Base-by-base conservation (phyloP, 495 filamentous ascomycete genomes). In the Durotheca rogersii region DNA sequence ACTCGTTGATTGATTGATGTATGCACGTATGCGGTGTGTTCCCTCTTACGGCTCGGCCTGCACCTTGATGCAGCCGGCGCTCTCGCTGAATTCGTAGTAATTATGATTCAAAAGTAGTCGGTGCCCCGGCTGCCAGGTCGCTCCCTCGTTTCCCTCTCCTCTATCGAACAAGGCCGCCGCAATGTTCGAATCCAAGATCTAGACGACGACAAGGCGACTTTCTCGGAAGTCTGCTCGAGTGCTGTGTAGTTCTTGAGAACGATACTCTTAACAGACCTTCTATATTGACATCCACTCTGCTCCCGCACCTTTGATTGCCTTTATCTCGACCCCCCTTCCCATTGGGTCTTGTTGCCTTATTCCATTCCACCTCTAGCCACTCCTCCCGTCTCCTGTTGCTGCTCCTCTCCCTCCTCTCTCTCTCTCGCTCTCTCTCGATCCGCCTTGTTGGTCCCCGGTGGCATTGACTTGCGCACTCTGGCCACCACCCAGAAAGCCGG, bases 181-280 rank as follows among this genome's bases (percentile, higher is more conserved):
- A 58, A 75, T 75, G 72, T 64, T 72, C 67, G 67, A 71, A 62
- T 71, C 42, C 49, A 72, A 65, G 64, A 71, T 74, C 65, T 74
- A 69, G 61, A 69, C 68, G 66, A 64, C 47, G 29, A 54, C 45
- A 50, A 69, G 68, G 70, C 71, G 71, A 68, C 72, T 74, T 66
- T 45, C 55, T 56, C 56, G 38, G 67, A 60, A 72, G 70, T 74
- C 71, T 67, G 70, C 71, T 73, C 71, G 55, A 69, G 61, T 56
- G 58, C 49, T 41, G 41, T 47, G 27, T 27, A 35, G n/a, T n/a
- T n/a, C n/a, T n/a, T n/a, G 34, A 55, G 47, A 56, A 17, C 51
- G 10, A 43, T 58, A 65, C 41, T n/a, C 21, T 16, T 47, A 12
- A 40, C 21, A 15, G 20, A 40, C 19, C 37, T 40, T 20, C 41